Conservation (phyloP, 768 basidiomycete genomes). For the Suillus weaverae region DNA sequence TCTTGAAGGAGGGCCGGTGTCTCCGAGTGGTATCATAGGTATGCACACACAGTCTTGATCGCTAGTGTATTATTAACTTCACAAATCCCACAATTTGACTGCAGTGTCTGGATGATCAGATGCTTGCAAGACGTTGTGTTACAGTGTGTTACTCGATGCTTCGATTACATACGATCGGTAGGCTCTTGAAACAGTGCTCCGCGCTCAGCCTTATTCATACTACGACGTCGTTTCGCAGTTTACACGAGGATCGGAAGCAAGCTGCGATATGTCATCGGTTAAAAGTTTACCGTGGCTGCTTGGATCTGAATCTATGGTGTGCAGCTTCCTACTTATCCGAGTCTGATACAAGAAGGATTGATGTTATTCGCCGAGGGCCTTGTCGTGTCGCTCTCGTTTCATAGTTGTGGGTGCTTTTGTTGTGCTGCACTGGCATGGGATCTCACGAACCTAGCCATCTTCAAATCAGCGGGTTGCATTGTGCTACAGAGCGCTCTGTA, state of each 20-base stretch:
- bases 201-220: neutral
- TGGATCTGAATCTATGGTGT: neutral
- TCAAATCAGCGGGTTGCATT: too few relatives aligned
- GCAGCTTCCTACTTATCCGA: neutral
- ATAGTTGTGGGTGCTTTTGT: neutral
- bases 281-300: neutral
- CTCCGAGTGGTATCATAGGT: neutral
- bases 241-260: neutral
- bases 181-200: neutral
- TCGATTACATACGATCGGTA: neutral
- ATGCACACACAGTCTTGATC: neutral
- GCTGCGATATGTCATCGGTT: neutral
- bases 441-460: neutral
- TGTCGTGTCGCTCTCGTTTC: neutral
- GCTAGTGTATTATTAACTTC: neutral
- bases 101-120: neutral
- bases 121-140: neutral
- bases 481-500: too few relatives aligned
- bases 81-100: neutral
- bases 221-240: neutral
- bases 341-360: neutral
- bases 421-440: neutral
- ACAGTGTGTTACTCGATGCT: neutral
- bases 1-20: neutral
- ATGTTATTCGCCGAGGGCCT: neutral